Conservation (phyloP, 2,329 filamentous ascomycete species). For the Phaeosphaeriaceae sp. region DNA sequence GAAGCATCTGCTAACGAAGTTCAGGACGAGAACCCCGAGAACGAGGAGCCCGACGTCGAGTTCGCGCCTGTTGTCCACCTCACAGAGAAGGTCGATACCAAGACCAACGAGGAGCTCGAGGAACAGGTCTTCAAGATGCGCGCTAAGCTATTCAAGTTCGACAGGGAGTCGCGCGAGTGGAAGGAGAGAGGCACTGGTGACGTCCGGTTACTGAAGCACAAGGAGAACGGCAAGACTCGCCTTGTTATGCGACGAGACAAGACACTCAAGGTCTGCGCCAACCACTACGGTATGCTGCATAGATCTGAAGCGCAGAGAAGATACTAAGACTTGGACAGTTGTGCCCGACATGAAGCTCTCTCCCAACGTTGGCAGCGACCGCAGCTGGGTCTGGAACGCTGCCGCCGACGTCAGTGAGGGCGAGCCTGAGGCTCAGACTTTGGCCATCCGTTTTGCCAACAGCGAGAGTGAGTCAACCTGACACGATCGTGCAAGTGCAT, state of each 20-base stretch:
- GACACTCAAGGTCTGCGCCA: conserved; percentile 99
- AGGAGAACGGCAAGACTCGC: conserved; percentile 96
- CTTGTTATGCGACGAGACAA: conserved; percentile 99
- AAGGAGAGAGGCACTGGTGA: conserved; percentile 99
- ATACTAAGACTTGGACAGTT: conserved; percentile 62
- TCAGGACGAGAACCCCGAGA: conserved; percentile 78
- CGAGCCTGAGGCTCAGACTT: conserved; percentile 92
- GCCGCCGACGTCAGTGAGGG: conserved; percentile 98
- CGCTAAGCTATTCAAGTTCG: conserved; percentile 99
- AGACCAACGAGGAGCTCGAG: conserved; percentile 98
- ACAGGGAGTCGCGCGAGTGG: conserved; percentile 91
- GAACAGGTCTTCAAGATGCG: conserved; percentile 99
- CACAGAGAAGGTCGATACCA: conserved; percentile 94
- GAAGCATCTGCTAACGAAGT: conserved; percentile 13
- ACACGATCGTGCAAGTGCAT: conserved; percentile 34
- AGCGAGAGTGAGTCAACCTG: conserved; percentile 77
- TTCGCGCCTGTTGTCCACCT: conserved; percentile 97
- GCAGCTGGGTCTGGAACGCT: conserved; percentile 99
- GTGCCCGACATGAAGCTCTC: conserved; percentile 99
- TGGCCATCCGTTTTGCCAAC: conserved; percentile 98
- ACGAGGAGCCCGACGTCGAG: conserved; percentile 91
- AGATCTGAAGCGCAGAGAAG: neutral
- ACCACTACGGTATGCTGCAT: conserved; percentile 87
- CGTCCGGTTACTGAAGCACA: conserved; percentile 96
- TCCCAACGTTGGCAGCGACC: conserved; percentile 96